Base-by-base conservation (phyloP, 352 stramenopile species). In the Pythium phragmitis region DNA sequence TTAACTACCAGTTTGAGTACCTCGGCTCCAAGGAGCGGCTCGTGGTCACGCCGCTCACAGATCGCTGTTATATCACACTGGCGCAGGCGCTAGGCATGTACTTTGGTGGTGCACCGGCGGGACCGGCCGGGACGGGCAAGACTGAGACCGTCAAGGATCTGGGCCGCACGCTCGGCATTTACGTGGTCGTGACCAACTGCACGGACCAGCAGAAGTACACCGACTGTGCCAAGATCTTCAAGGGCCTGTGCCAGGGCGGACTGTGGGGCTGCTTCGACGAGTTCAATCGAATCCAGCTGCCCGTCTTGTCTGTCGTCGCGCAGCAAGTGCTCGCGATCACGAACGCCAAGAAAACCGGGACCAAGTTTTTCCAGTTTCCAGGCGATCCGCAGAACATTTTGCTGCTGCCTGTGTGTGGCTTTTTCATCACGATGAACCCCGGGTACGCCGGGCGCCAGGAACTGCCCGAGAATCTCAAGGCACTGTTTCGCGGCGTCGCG, bases 341-440 rank as follows among this genome's bases (percentile, higher is more conserved):
- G 54, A 98, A 99, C 70, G 97, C 95, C 28, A 99, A 98, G 77
- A 98, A 98, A 72, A 96, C 96, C 26, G 94, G 91, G 0, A 87
- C 90, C 3, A 91, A 97, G 60, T 95, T 92, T 73, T 99, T 99
- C 75, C 94, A 99, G 75, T 99, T 99, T 72, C 96, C 96, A 0
- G 97, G 97, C 36, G 96, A 99, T 65, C 95, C 96, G 11, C 96
- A 98, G 73, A 98, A 99, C 72, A 97, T 99, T 60, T 65, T 97
- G 45, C 78, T 99, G 4, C 96, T 97, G 36, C 95, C 94, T 13
- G 92, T 97, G 11, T 98, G 95, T 57, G 96, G 96, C 4, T 99
- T 98, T 73, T 99, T 99, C 70, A 99, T 99, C 67, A 99, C 97
- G 2, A 99, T 99, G 97, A 99, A 99, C 73, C 97, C 97, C 5